Conservation (phyloP, 2,329 filamentous ascomycete species). For the Leptographium wingfieldii region DNA sequence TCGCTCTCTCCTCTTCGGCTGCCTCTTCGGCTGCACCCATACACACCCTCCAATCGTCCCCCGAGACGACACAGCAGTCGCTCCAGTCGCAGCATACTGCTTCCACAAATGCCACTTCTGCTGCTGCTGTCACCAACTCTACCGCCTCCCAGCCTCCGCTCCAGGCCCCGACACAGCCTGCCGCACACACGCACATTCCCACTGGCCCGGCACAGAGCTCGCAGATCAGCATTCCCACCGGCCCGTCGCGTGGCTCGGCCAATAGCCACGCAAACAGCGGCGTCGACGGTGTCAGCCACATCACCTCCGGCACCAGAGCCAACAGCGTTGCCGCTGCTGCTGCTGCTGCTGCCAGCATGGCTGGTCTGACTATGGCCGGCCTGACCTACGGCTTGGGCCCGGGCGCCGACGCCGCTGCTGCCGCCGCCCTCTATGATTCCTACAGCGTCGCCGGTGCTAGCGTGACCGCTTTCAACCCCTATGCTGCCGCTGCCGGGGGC, state of each 20-base stretch:
- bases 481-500: slow-evolving; percentile 54
- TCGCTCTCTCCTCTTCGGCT: not conserved
- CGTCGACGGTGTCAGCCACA: not conserved
- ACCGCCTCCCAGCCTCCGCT: not conserved
- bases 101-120: not conserved
- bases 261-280: not conserved
- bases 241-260: slow-evolving; percentile 5
- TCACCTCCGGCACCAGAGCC: not conserved
- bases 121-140: not conserved
- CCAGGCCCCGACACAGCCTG: not conserved
- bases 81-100: not conserved
- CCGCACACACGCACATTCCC: not conserved
- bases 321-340: not conserved
- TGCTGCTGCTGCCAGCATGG: not conserved
- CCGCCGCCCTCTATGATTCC: slow-evolving; percentile 5
- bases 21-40: not conserved
- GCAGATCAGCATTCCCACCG: slow-evolving; percentile 7
- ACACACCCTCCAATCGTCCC: slow-evolving; percentile 1
- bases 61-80: slow-evolving; percentile 3
- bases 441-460: slow-evolving; percentile 1
- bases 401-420: slow-evolving; percentile 2
- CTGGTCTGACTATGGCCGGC: slow-evolving; percentile 14
- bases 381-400: slow-evolving; percentile 2
- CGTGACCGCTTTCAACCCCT: slow-evolving; percentile 51
- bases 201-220: slow-evolving; percentile 6